Percentiles rank a stretch among this genome's conserved stretches.
Evolutionary conservation across 306 rosid species (phyloP).

Genomic region (Gynostemma pentaphyllum): DNA sequence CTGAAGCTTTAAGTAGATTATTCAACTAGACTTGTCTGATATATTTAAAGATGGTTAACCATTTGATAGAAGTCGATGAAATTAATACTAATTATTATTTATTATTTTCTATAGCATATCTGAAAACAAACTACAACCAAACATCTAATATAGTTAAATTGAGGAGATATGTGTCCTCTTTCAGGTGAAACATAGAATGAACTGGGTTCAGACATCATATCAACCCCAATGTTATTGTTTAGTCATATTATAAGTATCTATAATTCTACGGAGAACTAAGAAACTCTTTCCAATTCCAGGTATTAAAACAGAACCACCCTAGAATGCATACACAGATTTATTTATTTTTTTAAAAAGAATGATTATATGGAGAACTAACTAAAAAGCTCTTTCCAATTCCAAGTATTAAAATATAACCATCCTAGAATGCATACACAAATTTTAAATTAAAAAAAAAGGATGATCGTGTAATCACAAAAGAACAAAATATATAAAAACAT

Average conservation of each 20-base stretch:
- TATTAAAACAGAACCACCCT: too few species aligned
- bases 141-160: neutral
- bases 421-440: too few species aligned
- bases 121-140: neutral
- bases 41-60: neutral
- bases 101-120: neutral
- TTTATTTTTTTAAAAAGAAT: too few species aligned
- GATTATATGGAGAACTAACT: too few species aligned
- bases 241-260: neutral
- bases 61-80: neutral
- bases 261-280: too few species aligned
- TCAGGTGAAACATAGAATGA: neutral
- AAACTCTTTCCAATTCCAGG: too few species aligned
- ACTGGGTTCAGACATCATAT: neutral
- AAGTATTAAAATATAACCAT: too few species aligned
- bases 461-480: neutral
- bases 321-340: too few species aligned
- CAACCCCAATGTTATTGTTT: neutral
- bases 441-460: neutral
- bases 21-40: neutral
- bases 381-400: too few species aligned
- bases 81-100: neutral
- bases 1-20: neutral
- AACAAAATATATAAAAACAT: neutral
- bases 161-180: neutral